phyloP scores from a whole-genome alignment of 345 rosid species.

The Eucalyptus regnans region DNA sequence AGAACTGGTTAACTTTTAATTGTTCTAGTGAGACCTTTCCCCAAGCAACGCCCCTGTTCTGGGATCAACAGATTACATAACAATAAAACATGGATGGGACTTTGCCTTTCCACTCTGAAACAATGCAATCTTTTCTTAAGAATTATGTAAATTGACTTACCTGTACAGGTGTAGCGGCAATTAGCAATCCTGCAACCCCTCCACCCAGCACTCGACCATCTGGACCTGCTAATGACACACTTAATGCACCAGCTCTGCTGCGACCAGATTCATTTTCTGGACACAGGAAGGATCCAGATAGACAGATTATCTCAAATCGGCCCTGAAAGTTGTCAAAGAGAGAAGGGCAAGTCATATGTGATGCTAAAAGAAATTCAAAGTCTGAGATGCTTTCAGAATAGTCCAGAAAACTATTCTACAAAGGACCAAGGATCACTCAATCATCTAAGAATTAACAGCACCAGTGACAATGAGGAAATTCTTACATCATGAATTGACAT shows the following conservation, averaged over 20 bases:
- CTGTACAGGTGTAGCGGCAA: constrained; percentile 85
- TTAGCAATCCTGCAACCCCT: constrained; percentile 55
- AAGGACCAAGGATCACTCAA: not conserved
- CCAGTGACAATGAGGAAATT: not conserved
- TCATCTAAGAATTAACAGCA: not conserved
- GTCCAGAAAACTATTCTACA: not conserved
- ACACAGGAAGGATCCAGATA: constrained; percentile 59
- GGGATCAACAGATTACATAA: not conserved
- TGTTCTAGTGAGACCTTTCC: not conserved
- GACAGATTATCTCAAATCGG: constrained; percentile 65
- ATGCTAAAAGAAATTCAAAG: not conserved
- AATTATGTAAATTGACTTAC: constrained; percentile 13
- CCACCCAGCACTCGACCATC: constrained; percentile 84
- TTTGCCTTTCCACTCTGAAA: not conserved
- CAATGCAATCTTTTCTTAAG: not conserved
- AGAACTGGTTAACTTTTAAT: not conserved
- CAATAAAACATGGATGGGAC: not conserved
- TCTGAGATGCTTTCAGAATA: not conserved
- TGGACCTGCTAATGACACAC: constrained; percentile 63
- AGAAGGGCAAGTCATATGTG: not conserved
- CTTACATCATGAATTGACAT: not conserved
- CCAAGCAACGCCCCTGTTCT: not conserved
- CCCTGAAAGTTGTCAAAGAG: constrained; percentile 40
- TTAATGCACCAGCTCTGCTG: constrained; percentile 40
- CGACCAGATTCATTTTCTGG: constrained; percentile 37